Evolutionary conservation across 208 protist species (phyloP), one percentile per base, ranked within the genome.

Genomic region (Polymyxa betae): DNA sequence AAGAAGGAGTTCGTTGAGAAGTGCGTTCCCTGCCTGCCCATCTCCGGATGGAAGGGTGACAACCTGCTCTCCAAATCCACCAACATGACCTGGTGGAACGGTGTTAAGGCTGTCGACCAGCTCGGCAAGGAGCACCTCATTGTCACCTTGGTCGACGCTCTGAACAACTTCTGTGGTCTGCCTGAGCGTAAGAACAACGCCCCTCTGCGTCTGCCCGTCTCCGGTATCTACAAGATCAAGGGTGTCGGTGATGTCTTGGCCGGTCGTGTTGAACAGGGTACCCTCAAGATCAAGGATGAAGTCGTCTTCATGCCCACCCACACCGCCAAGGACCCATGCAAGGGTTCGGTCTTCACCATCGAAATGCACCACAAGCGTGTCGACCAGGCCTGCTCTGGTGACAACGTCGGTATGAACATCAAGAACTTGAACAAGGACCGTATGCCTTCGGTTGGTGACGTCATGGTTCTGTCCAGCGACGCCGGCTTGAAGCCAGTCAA

Each of bases 281-380:
- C 93, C 52, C 87, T 94, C 45, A 92, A 92, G 92, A 90, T 92
- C 88, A 89, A 89, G 45, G 43, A 91, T 66, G 89, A 93, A 44
- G 92, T 95, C n/a, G 89, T 92, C 91, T 94, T 94, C 93, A 91
- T 92, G 82, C 93, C 93, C 60, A 93, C 93, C 52, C 88, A 92
- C 92, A 92, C 93, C 52, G 45, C 93, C 45, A 92, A 88, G 82
- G 91, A 91, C 91, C 54, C 91, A 0, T 93, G 90, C 91, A 92
- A 68, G 1, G 91, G 88, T 72, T 93, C 93, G 88, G 94, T 97
- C 90, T 96, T 96, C 92, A 96, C 96, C 60, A 94, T 97, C 82
- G 96, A 97, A 93, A 96, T 96, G 95, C 95, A 97, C 95, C 95
- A 97, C 94, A 93, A 93, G 91, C 72, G 92, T 82, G 90, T 96